Evolutionary conservation across 2,329 filamentous ascomycete genomes (phyloP), one percentile per base, ranked within the genome.

Genomic region (Monosporascus sp.): DNA sequence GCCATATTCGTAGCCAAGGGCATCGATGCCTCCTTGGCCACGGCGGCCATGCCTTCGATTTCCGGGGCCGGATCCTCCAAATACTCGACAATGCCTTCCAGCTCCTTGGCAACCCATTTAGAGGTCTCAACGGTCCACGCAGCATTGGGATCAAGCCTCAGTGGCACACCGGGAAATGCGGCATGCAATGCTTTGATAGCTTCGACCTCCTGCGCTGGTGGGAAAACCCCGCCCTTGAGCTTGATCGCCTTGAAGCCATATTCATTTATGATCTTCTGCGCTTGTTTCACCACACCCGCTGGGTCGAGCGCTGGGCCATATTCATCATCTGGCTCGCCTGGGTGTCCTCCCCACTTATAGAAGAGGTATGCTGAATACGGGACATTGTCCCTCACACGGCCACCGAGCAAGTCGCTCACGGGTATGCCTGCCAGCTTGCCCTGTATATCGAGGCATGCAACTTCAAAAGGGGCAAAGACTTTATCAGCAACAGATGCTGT

Each of bases 281-380:
- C 70, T 45, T 72, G 70, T 19, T 60, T 65, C 1, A 72, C 67
- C 0, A 72, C 49, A 1, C 70, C 68, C 1, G 60, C 61, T 0
- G 70, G 58, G 27, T 72, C 67, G 0, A 75, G 63, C 0, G 71
- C 72, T 6, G 64, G 52, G 2, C 71, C 70, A 47, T 71, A 74
- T 54, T 74, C 71, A 26, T 75, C 72, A 37, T 74, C 69, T 0
- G 65, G 52, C 14, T 70, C 55, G 0, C 70, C 72, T 0, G 72
- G 70, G 45, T 75, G 72, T 1, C 72, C 70, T 7, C 53, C 66
- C 72, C 72, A 74, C 45, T 75, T 74, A 57, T 74, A 74, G 53
- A 75, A 75, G 5, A 74, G 61, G 50, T 74, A 75, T 3, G 72
- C 72, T 2, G 72, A 74, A 59, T 73, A 75, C 48, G 72, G 70